Conservation (phyloP, 768 basidiomycete species). For the Rhodotorula paludigena region DNA sequence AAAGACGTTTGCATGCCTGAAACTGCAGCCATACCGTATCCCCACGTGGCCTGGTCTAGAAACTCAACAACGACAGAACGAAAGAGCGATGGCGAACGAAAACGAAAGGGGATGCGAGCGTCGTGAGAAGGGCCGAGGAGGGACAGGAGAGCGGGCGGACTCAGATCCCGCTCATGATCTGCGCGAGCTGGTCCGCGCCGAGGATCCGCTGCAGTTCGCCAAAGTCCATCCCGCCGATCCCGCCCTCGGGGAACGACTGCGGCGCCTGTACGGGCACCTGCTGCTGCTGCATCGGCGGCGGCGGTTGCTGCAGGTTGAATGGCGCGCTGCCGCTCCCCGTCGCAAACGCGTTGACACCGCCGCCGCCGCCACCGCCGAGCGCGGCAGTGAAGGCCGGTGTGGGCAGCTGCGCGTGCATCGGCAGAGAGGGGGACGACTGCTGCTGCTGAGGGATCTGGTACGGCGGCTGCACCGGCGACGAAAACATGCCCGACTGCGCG, state of each 20-base stretch:
- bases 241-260: constrained; percentile 5
- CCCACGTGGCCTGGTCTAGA: too few relatives aligned
- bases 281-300: not conserved
- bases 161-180: constrained; percentile 25
- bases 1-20: too few relatives aligned
- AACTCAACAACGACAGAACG: too few relatives aligned
- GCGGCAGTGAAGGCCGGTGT: too few relatives aligned
- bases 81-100: too few relatives aligned
- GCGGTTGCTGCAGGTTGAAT: not conserved
- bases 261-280: not conserved
- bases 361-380: not conserved
- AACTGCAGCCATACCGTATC: too few relatives aligned
- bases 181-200: constrained; percentile 24
- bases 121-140: too few relatives aligned
- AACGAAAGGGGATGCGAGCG: too few relatives aligned
- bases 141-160: too few relatives aligned
- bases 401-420: not conserved
- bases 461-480: not conserved
- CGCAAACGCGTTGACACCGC: too few relatives aligned
- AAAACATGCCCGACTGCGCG: constrained; percentile 23
- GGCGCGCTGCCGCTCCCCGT: not conserved
- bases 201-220: constrained; percentile 28
- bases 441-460: not conserved
- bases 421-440: not conserved
- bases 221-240: constrained; percentile 24